These are phyloP conservation scores for Dillenia turbinata DNA, from an alignment of 164 flowering plant genomes.

Conservation along the genomic window DNA sequence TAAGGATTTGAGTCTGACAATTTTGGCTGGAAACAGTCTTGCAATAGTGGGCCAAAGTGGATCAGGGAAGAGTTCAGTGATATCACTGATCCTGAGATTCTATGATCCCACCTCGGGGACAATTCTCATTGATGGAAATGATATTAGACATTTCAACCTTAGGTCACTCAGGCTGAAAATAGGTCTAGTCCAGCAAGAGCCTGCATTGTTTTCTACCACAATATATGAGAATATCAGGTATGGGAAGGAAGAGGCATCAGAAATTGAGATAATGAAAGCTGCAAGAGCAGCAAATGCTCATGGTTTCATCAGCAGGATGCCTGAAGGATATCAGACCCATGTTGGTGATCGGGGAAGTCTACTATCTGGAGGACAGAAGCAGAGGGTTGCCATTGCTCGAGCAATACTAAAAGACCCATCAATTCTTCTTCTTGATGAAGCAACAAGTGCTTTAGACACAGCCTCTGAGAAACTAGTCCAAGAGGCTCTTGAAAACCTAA, in stretches of 20 bases:
- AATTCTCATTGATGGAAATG: conserved; percentile 50
- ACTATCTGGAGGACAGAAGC: conserved; percentile 70
- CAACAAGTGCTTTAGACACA: conserved; percentile 65
- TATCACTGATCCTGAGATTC: conserved; percentile 57
- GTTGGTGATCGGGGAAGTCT: conserved; percentile 64
- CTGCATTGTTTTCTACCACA: conserved; percentile 75
- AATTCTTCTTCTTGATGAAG: conserved; percentile 65
- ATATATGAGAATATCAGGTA: conserved; percentile 72
- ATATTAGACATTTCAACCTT: conserved; percentile 47
- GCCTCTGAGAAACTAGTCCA: conserved; percentile 53
- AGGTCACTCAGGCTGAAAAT: conserved; percentile 50
- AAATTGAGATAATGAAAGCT: conserved; percentile 61
- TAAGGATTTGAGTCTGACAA: conserved; percentile 36
- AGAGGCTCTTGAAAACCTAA: conserved; percentile 51
- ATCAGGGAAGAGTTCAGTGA: conserved; percentile 75
- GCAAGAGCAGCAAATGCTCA: conserved; percentile 80
- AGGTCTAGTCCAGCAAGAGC: conserved; percentile 79
- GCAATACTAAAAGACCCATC: conserved; percentile 54
- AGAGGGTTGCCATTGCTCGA: conserved; percentile 64
- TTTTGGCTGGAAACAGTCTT: conserved; percentile 54
- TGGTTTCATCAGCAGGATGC: conserved; percentile 65
- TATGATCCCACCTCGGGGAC: conserved; percentile 61
- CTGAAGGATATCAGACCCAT: conserved; percentile 57
- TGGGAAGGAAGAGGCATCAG: conserved; percentile 62
- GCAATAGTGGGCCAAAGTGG: conserved; percentile 94